Conservation (phyloP, 768 basidiomycete genomes). For the Neoboletus subvelutipes region DNA sequence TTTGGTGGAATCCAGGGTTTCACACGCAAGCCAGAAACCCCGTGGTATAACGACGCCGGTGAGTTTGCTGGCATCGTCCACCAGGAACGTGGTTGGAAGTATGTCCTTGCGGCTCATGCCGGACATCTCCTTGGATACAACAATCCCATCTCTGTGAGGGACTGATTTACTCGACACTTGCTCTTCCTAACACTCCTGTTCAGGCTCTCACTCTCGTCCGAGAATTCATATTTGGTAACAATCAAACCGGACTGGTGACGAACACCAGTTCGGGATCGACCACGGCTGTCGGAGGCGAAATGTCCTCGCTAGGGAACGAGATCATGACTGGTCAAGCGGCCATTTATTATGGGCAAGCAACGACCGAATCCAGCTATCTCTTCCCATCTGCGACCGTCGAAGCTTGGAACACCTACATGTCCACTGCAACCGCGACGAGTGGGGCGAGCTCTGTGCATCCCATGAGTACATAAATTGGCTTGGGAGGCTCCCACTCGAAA, state of each 20-base stretch:
- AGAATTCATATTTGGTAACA: conserved; percentile 45
- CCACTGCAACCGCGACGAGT: conserved; percentile 31
- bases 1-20: too few species aligned
- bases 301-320: conserved; percentile 39
- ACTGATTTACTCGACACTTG: background rate
- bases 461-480: background rate
- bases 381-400: conserved; percentile 55
- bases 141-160: conserved; percentile 45
- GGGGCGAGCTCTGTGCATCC: background rate
- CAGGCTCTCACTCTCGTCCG: conserved; percentile 53
- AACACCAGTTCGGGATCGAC: conserved; percentile 24
- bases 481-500: background rate
- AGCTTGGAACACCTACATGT: conserved; percentile 57
- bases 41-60: conserved; percentile 58
- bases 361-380: conserved; percentile 14
- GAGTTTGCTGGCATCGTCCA: conserved; percentile 66
- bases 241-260: conserved; percentile 55
- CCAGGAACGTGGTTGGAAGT: conserved; percentile 49
- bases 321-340: conserved; percentile 18
- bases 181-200: background rate
- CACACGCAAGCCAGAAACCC: conserved; percentile 52
- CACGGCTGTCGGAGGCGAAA: conserved; percentile 49
- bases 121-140: conserved; percentile 38
- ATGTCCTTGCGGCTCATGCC: conserved; percentile 31
- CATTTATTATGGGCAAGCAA: conserved; percentile 17